phyloP scores from a whole-genome alignment of 371 early-diverging fungal species.

The Syncephalastrum monosporum region DNA sequence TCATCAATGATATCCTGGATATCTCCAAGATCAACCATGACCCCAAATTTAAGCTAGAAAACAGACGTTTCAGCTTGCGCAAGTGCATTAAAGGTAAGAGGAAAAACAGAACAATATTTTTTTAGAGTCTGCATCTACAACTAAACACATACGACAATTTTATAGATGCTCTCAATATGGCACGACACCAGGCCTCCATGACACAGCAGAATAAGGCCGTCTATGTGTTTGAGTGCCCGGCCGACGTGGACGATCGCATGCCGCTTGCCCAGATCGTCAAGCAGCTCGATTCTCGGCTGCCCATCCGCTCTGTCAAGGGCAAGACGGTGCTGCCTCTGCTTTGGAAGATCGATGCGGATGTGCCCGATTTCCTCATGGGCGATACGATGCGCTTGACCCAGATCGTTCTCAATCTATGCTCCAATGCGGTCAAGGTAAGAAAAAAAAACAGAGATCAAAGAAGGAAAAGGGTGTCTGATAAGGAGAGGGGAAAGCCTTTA shows the following conservation, averaged over 20 bases:
- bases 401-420: conserved; percentile 57
- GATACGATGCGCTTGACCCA: conserved; percentile 60
- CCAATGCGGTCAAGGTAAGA: conserved; percentile 60
- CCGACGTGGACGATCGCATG: conserved; percentile 50
- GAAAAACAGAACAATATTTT: conserved; percentile 3
- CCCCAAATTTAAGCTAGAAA: conserved; percentile 57
- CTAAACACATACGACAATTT: not conserved
- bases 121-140: not conserved
- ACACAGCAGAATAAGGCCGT: conserved; percentile 45
- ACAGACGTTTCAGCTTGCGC: conserved; percentile 52
- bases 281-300: conserved; percentile 24
- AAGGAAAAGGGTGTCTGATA: not conserved
- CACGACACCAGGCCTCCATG: conserved; percentile 48
- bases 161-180: conserved; percentile 49
- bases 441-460: conserved; percentile 1
- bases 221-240: conserved; percentile 53
- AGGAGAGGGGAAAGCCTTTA: too few relatives aligned
- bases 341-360: conserved; percentile 58
- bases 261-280: conserved; percentile 37
- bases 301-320: conserved; percentile 19
- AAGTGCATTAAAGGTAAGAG: conserved; percentile 60
- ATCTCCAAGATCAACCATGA: conserved; percentile 63
- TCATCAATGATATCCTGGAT: conserved; percentile 61
- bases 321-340: conserved; percentile 53
- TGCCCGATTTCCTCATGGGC: conserved; percentile 56